Conservation (phyloP, 1,139 yeast genomes). For the Candida tropicalis region DNA sequence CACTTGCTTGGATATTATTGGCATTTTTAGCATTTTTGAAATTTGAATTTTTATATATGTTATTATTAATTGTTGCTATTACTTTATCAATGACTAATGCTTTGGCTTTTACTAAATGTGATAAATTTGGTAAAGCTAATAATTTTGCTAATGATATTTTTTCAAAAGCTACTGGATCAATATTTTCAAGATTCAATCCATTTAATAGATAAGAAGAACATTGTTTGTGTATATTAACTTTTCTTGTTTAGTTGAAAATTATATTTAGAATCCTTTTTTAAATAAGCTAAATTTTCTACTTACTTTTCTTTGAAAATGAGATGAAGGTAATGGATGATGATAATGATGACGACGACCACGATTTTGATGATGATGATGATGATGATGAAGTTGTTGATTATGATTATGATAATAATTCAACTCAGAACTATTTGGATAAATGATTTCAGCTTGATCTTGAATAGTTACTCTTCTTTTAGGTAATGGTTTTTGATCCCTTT, state of each 20-base stretch:
- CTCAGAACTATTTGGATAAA: constrained; percentile 8
- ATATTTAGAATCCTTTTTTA: constrained; percentile 6
- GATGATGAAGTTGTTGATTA: background rate
- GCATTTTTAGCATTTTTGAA: constrained; percentile 79
- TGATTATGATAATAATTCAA: constrained; percentile 3
- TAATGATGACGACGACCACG: background rate
- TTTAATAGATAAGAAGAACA: constrained; percentile 24
- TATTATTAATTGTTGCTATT: constrained; percentile 65
- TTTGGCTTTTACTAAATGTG: constrained; percentile 88
- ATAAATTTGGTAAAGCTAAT: constrained; percentile 81
- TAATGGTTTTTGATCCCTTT: too few relatives aligned
- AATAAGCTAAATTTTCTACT: constrained; percentile 14
- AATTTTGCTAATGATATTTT: constrained; percentile 52
- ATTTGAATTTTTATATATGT: constrained; percentile 73
- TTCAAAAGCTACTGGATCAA: constrained; percentile 49
- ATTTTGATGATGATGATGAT: too few relatives aligned
- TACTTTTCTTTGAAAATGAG: constrained; percentile 4
- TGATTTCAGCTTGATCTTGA: constrained; percentile 13
- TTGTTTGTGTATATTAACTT: background rate
- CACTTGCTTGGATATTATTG: constrained; percentile 72
- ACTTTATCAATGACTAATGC: constrained; percentile 79
- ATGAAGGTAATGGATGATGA: constrained; percentile 1
- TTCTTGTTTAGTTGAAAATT: background rate
- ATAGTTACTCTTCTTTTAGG: constrained; percentile 14
- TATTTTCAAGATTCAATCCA: constrained; percentile 56